Base-by-base conservation (phyloP, 768 basidiomycete species). In the Mrakia frigida region DNA sequence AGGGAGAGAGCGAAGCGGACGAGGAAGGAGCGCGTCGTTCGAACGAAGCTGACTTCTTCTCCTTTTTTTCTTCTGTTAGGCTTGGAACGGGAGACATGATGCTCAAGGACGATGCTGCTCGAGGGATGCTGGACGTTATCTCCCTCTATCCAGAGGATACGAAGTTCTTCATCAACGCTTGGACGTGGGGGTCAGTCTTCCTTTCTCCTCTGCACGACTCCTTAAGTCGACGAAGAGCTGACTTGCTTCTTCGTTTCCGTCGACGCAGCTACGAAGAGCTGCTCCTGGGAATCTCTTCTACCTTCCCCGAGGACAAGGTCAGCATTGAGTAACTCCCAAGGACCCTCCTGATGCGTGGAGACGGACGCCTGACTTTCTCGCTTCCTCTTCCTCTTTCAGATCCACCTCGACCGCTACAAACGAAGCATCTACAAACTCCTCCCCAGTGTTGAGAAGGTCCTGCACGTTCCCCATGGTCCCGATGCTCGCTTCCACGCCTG, bases 381-480 rank as follows among this genome's bases (percentile, higher is more conserved):
- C 31, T n/a, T 37, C 21, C 31, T 18, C 33, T 33, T 35, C 37
- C 28, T n/a, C 11, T 31, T 31, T 43, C 78, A 92, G 91, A 90
- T 98, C 76, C 95, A 98, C 80, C 86, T 95, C 50, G 95, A 98
- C 82, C 87, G 91, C 50, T 97, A 98, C 85, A 97, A 98, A 81
- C 81, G 89, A 80, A 82, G 83, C 4, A 87, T 96, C 25, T 94
- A 90, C 76, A 33, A 46, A 6, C 31, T 39, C 61, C 41, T 75
- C 65, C 3, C n/a, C 43, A 28, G 46, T 6, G 21, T 70, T 23
- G 3, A 25, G 1, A 11, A n/a, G 25, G 0, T 77, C 78, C 50
- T 21, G 6, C 52, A 21, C 10, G 33, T 39, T 33, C 13, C 52
- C 7, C 25, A 60, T 2, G 33, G 33, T 6, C 18, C 25, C 85